These are phyloP conservation scores for Rhodotorula sp. DNA, from an alignment of 1,284 basidiomycete genomes.

Conservation along the genomic window DNA sequence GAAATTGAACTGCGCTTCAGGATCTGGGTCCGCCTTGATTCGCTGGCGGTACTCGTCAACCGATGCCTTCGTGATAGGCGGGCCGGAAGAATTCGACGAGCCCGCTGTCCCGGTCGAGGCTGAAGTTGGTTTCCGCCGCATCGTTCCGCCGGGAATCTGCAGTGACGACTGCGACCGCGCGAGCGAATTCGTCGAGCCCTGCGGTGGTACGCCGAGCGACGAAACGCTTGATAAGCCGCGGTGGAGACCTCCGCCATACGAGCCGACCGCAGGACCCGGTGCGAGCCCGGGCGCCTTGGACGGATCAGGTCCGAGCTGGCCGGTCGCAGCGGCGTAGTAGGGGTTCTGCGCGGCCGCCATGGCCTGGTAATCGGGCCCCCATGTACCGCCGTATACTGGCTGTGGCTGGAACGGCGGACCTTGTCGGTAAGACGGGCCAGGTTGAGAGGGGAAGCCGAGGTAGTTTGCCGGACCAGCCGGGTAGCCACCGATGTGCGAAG, in stretches of 20 bases:
- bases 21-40: constrained; percentile 96
- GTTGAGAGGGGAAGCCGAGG: background rate
- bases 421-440: background rate
- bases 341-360: constrained; percentile 36
- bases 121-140: constrained; percentile 28
- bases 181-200: constrained; percentile 5
- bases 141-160: constrained; percentile 19
- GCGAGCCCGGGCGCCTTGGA: background rate
- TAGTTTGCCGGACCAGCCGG: background rate
- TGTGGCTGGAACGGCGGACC: constrained; percentile 26
- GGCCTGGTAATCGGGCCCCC: constrained; percentile 33
- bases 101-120: constrained; percentile 1
- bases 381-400: constrained; percentile 17
- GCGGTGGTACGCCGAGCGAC: constrained; percentile 5
- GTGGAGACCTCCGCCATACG: constrained; percentile 18
- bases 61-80: constrained; percentile 70
- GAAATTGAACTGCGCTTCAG: constrained; percentile 96
- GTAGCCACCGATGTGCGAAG: background rate
- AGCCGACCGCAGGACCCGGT: background rate
- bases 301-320: constrained; percentile 33
- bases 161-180: constrained; percentile 28
- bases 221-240: constrained; percentile 33
- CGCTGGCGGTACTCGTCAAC: constrained; percentile 95
- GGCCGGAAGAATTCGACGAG: constrained; percentile 19
- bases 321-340: constrained; percentile 41